Percentiles rank a stretch among this genome's conserved stretches.
Conservation (phyloP, 1,284 basidiomycete species). For the Cronartium ribicola region DNA sequence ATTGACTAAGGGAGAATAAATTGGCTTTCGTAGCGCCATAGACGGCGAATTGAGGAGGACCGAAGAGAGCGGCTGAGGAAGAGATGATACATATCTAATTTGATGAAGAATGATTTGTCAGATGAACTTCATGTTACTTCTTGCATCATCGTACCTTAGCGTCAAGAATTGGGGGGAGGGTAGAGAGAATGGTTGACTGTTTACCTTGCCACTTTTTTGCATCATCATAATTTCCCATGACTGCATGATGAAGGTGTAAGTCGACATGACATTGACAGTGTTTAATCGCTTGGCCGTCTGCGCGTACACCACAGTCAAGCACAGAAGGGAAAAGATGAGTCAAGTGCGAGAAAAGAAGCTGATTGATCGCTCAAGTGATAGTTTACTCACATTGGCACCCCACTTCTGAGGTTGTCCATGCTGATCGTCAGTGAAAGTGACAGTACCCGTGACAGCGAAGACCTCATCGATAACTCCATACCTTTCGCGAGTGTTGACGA, state of each 20-base stretch:
- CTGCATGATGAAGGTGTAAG: constrained; percentile 34
- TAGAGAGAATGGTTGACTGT: background rate
- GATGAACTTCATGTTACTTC: background rate
- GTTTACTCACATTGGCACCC: constrained; percentile 25
- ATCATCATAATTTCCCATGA: constrained; percentile 41
- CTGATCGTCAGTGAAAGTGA: constrained; percentile 39
- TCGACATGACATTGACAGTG: constrained; percentile 18
- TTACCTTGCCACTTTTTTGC: constrained; percentile 33
- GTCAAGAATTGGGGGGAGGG: background rate
- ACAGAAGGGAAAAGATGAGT: background rate
- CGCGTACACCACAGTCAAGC: background rate
- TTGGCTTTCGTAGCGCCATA: constrained; percentile 37
- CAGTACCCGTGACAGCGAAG: constrained; percentile 29
- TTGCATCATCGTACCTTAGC: background rate
- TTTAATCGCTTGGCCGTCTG: constrained; percentile 35
- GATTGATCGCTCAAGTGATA: background rate
- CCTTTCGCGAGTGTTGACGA: constrained; percentile 21
- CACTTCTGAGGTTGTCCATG: constrained; percentile 23
- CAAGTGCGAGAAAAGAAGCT: background rate
- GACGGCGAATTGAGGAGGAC: constrained; percentile 33
- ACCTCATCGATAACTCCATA: constrained; percentile 37
- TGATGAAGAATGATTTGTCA: background rate
- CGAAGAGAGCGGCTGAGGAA: constrained; percentile 10
- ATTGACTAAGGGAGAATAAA: constrained; percentile 23
- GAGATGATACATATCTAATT: constrained; percentile 38